Evolutionary conservation across 306 rosid species (phyloP), one percentile per base, ranked within the genome.

Genomic region (Dryas drummondii): DNA sequence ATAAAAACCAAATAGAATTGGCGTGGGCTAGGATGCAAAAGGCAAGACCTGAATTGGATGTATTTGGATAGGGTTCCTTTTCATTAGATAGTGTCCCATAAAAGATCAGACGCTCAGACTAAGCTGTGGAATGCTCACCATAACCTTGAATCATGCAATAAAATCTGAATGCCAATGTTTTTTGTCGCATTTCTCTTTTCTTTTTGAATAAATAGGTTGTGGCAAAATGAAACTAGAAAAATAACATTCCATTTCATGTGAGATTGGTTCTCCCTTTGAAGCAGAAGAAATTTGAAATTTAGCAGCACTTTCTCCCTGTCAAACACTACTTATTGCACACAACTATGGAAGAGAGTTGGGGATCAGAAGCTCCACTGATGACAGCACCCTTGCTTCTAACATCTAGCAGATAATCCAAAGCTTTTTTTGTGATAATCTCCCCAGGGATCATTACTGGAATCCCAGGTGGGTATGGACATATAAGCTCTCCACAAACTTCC

Each of bases 391-490:
- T 73, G 70, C 86, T 76, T 75, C 70, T 91, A 64, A 79, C 84
- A 82, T 83, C 78, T 71, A 91, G 59, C 15, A 93, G 85, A 88
- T 93, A 88, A 60, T 82, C 82, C 78, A 88, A 50, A 62, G 92
- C 90, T 71, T 67, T 86, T 78, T 86, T 46, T 0, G 96, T 84
- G 59, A 91, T 83, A 77, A 81, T 74, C 82, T 93, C 96, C 13
- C 98, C 98, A 0, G 98, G 94, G 56, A 87, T 86, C 81, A 89
- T 46, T 48, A 87, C 92, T 0, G 98, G 96, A 76, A 93, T 85
- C 65, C 97, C 98, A 0, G 98, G 98, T 13, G 97, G 98, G 57
- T 89, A 93, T 41, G 97, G 90, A 71, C 89, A 89, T 67, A 93
- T 72, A 67, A 91, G 88, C 91, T 91, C 98, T 75, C 97, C 96